phyloP scores from a whole-genome alignment of 2,329 filamentous ascomycete species.

The Colletotrichum plurivorum region DNA sequence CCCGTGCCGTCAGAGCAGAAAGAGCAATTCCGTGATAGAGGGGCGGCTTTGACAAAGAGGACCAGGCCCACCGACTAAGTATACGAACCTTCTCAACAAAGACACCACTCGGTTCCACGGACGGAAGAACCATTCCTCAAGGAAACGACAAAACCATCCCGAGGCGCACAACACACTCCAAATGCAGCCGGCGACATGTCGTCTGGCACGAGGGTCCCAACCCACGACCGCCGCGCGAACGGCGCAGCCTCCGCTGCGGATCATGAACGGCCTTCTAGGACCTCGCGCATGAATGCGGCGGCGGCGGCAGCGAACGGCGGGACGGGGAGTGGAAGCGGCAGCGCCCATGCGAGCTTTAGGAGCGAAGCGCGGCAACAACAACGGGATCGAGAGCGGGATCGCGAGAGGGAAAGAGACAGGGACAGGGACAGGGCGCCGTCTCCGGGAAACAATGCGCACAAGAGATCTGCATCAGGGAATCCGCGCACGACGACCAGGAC shows the following conservation, averaged over 20 bases:
- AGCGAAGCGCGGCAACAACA: conserved; percentile 43
- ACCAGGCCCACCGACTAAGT: not conserved
- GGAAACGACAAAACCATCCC: not conserved
- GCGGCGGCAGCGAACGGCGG: conserved; percentile 32
- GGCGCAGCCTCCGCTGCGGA: conserved; percentile 47
- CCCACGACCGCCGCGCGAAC: conserved; percentile 58
- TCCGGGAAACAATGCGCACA: conserved; percentile 60
- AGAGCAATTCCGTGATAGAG: conserved; percentile 30
- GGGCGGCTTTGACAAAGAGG: conserved; percentile 22
- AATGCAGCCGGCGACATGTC: conserved; percentile 59
- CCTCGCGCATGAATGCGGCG: conserved; percentile 52
- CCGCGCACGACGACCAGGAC: conserved; percentile 64
- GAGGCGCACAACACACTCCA: conserved; percentile 39
- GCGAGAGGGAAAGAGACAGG: conserved; percentile 47
- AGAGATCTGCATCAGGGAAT: conserved; percentile 71
- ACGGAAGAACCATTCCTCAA: not conserved
- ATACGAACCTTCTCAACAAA: not conserved
- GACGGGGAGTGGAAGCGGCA: conserved; percentile 19
- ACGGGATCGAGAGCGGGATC: conserved; percentile 21
- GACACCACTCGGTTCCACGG: not conserved
- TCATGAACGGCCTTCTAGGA: conserved; percentile 47
- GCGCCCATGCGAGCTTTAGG: conserved; percentile 48
- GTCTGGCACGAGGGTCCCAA: conserved; percentile 58
- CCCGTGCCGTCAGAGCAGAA: conserved; percentile 5
- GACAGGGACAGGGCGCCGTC: conserved; percentile 56